These are phyloP conservation scores for Prunus armeniaca DNA, from an alignment of 306 rosid species.

Conservation along the genomic window DNA sequence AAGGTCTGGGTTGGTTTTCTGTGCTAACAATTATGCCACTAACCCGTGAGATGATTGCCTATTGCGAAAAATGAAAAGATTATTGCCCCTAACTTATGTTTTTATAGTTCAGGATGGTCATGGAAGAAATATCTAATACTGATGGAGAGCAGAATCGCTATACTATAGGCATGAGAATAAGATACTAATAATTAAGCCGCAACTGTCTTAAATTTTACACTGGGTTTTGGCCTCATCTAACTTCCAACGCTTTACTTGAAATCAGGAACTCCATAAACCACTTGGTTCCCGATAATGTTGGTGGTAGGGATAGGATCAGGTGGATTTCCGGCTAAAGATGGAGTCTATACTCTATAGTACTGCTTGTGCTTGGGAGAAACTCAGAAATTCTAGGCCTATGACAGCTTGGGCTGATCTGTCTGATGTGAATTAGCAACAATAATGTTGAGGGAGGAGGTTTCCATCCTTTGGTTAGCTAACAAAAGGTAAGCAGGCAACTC, in stretches of 20 bases:
- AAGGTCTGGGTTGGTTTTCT: background rate
- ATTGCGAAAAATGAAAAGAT: too few relatives aligned
- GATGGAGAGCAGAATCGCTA: background rate
- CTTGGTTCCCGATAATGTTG: background rate
- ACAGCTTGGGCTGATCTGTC: background rate
- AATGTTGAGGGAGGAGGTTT: background rate
- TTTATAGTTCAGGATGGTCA: too few relatives aligned
- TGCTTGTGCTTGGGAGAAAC: too few relatives aligned
- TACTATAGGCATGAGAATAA: background rate
- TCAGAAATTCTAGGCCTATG: background rate
- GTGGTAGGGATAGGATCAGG: background rate
- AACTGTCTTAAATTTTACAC: background rate
- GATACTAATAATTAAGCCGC: too few relatives aligned
- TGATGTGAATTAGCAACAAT: background rate
- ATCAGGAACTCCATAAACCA: background rate
- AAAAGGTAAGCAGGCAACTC: background rate
- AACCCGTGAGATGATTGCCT: too few relatives aligned
- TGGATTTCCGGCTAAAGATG: background rate
- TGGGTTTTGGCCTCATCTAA: background rate
- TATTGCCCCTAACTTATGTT: too few relatives aligned
- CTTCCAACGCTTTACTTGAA: background rate
- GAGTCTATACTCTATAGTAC: too few relatives aligned
- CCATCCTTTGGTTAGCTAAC: background rate
- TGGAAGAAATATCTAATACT: background rate
- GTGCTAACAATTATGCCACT: background rate